These are phyloP conservation scores for Penicillium pancosmium DNA, from an alignment of 495 filamentous ascomycete species.

Conservation along the genomic window DNA sequence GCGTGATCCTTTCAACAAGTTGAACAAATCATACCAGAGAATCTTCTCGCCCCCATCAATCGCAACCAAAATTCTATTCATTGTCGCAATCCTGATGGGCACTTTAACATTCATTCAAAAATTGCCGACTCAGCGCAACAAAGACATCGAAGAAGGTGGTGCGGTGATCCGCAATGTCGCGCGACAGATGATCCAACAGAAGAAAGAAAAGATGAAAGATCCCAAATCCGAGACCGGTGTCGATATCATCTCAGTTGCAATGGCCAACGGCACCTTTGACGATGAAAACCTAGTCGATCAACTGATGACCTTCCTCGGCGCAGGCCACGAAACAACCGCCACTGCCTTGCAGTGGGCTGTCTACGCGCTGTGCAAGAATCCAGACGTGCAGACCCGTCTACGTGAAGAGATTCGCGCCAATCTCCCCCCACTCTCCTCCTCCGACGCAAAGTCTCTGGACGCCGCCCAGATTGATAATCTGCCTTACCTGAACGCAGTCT, in stretches of 20 bases:
- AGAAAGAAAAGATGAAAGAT: constrained; percentile 63
- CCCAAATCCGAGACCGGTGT: constrained; percentile 43
- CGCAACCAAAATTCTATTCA: constrained; percentile 35
- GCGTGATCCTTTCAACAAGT: constrained; percentile 59
- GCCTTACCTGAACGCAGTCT: constrained; percentile 63
- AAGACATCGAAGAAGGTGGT: constrained; percentile 55
- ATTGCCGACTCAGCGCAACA: constrained; percentile 70
- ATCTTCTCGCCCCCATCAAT: constrained; percentile 35
- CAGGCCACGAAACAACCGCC: constrained; percentile 82
- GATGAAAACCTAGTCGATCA: constrained; percentile 86
- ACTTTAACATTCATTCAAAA: constrained; percentile 33
- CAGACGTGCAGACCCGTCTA: constrained; percentile 56
- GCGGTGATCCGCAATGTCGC: constrained; percentile 63
- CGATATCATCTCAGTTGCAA: constrained; percentile 83
- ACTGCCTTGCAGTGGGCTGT: constrained; percentile 62
- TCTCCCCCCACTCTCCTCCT: constrained; percentile 59
- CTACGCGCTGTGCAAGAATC: constrained; percentile 61
- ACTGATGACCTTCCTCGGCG: constrained; percentile 92
- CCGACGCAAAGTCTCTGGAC: constrained; percentile 48
- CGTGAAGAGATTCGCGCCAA: constrained; percentile 62
- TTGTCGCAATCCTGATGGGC: constrained; percentile 45
- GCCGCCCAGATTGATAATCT: constrained; percentile 55
- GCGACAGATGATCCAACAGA: constrained; percentile 65
- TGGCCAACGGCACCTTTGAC: constrained; percentile 72
- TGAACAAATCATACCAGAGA: constrained; percentile 65